phyloP scores from a whole-genome alignment of 768 basidiomycete genomes.

The Mycena sanguinolenta region DNA sequence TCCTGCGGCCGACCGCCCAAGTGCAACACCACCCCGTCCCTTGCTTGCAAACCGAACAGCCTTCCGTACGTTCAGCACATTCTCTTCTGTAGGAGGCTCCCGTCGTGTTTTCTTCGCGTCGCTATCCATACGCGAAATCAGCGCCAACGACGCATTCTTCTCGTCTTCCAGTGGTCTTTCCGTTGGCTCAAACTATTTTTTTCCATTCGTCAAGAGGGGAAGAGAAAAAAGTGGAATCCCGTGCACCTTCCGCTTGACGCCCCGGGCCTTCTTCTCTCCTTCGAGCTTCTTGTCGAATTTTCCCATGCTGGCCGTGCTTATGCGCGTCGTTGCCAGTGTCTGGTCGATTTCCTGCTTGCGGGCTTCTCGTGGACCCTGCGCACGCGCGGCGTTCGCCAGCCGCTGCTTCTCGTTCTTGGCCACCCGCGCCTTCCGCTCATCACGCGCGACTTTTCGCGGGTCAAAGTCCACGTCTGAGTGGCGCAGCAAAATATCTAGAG shows the following conservation, averaged over 20 bases:
- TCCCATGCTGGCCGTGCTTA: conserved; percentile 96
- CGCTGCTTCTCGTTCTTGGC: conserved; percentile 89
- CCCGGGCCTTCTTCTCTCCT: conserved; percentile 90
- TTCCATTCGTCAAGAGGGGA: background rate
- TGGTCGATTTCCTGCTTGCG: conserved; percentile 83
- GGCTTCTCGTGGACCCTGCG: conserved; percentile 49
- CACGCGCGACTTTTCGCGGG: conserved; percentile 79
- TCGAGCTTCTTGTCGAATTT: conserved; percentile 91
- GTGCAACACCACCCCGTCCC: conserved; percentile 72
- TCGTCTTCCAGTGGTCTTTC: conserved; percentile 77
- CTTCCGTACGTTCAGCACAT: conserved; percentile 88
- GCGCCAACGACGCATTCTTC: conserved; percentile 76
- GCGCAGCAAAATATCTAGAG: background rate
- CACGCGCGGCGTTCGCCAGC: conserved; percentile 77
- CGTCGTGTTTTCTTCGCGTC: conserved; percentile 74
- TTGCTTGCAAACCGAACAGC: conserved; percentile 84
- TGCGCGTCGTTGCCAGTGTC: conserved; percentile 80
- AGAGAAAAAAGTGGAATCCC: background rate
- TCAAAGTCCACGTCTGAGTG: conserved; percentile 80
- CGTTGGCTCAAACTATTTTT: conserved; percentile 82
- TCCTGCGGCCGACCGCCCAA: conserved; percentile 60
- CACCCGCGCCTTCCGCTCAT: conserved; percentile 84
- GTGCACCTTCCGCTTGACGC: conserved; percentile 92
- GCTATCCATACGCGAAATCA: conserved; percentile 85
- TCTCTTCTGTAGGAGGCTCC: conserved; percentile 60